phyloP scores from a whole-genome alignment of 371 early-diverging fungal genomes.

The Mortierella sp. region DNA sequence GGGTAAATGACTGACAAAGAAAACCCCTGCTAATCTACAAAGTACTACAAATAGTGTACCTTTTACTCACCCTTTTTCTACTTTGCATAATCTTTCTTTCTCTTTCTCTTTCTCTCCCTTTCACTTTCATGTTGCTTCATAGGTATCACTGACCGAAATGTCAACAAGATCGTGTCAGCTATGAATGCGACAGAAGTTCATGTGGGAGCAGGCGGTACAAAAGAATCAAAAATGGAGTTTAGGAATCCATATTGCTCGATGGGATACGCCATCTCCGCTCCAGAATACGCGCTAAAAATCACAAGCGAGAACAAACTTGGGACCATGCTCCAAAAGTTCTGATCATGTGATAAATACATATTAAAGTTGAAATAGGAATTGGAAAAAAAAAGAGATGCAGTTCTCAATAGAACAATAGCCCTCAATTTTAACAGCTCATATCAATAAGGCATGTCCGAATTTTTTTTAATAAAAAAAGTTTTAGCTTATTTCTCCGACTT shows the following conservation, averaged over 20 bases:
- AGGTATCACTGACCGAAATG: conserved; percentile 56
- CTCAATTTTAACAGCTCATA: no score
- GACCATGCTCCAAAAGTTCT: conserved; percentile 41
- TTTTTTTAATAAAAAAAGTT: no score
- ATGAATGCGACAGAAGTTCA: conserved; percentile 56
- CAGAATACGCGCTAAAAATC: conserved; percentile 41
- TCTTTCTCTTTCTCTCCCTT: background rate
- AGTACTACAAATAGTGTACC: no score
- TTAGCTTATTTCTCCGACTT: no score
- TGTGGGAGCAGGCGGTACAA: conserved; percentile 52
- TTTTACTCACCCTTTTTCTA: background rate
- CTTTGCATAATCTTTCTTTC: background rate
- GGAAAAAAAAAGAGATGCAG: no score
- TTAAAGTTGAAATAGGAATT: no score
- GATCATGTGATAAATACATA: no score
- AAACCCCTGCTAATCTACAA: no score
- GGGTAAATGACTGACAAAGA: conserved; percentile 36
- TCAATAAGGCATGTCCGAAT: no score
- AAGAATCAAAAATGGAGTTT: conserved; percentile 50
- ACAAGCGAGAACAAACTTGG: conserved; percentile 46
- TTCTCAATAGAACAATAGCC: no score
- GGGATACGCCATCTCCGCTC: conserved; percentile 51
- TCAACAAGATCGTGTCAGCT: conserved; percentile 43
- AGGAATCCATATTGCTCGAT: conserved; percentile 52
- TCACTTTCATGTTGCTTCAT: background rate